Percentiles rank a stretch among this genome's conserved stretches.
These are phyloP conservation scores for Isoetes taiwanensis DNA, from an alignment of 75 land plant species.

Conservation along the genomic window DNA sequence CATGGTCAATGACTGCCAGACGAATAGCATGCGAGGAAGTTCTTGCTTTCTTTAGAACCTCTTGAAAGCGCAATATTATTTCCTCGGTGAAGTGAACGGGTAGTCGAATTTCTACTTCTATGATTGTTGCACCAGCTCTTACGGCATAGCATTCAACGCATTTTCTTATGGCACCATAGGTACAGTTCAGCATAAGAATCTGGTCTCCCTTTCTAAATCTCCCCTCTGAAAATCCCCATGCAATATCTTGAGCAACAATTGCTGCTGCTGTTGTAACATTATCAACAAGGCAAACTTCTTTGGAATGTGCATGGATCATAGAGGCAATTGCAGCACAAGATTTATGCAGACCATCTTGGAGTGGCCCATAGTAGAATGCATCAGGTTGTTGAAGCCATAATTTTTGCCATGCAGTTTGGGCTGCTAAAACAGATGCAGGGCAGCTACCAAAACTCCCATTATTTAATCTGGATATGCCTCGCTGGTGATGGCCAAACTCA, in stretches of 20 bases:
- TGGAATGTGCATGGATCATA: conserved; percentile 40
- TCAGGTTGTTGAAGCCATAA: conserved; percentile 79
- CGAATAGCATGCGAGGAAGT: conserved; percentile 25
- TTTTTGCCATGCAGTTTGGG: conserved; percentile 40
- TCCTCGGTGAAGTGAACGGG: conserved; percentile 48
- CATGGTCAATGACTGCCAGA: conserved; percentile 79
- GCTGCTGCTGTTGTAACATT: conserved; percentile 87
- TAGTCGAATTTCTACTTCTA: conserved; percentile 59
- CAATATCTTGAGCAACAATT: conserved; percentile 63
- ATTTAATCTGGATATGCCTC: conserved; percentile 54
- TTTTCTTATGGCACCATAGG: conserved; percentile 82
- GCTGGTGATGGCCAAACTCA: conserved; percentile 74
- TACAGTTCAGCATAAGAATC: conserved; percentile 65
- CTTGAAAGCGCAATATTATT: conserved; percentile 36
- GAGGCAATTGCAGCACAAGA: conserved; percentile 32
- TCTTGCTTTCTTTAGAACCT: conserved; percentile 33
- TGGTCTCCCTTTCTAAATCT: conserved; percentile 45
- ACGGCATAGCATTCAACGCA: conserved; percentile 48
- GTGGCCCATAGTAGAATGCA: conserved; percentile 48
- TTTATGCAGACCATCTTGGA: conserved; percentile 28
- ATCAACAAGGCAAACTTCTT: conserved; percentile 66
- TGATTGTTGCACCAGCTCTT: conserved; percentile 56
- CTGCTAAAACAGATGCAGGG: conserved; percentile 49
- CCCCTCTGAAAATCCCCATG: conserved; percentile 47
- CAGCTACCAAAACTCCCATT: conserved; percentile 96